Evolutionary conservation across 1,284 basidiomycete genomes (phyloP), one percentile per base, ranked within the genome.

Genomic region (Tausonia pullulans): DNA sequence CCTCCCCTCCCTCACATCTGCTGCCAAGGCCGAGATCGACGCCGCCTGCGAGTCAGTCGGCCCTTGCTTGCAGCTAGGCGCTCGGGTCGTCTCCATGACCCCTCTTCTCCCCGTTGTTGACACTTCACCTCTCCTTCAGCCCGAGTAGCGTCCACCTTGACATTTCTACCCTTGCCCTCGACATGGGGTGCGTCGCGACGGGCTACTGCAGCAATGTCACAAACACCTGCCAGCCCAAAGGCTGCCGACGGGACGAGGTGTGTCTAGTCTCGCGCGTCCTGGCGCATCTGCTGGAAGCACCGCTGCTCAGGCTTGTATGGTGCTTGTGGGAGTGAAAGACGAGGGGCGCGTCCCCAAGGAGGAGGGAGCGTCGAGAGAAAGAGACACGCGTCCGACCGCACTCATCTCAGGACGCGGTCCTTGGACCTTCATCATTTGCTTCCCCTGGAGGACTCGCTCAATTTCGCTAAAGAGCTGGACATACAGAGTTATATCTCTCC

Each of bases 161-260:
- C 73, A 74, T 79, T 13, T 84, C 84, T 68, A 88, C 87, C 11
- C 87, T 83, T 75, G 83, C 87, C 71, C 87, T 90, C 76, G 82
- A 81, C 74, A 82, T 81, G 68, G 87, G 91, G 71, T 91, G 89
- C 76, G 83, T 87, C 72, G 77, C 83, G 0, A 78, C 79, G 65
- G 85, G 81, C 11, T 91, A 81, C 77, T 91, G 87, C 76, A 79
- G 80, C 8, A 70, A 77, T 44, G 27, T 27, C 27, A 78, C 78
- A 65, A 78, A 79, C 53, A 81, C 79, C 13, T 94, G 90, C 74
- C 74, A 79, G 48, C 73, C 76, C 61, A 86, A 84, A 71, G 81
- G 83, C 6, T 94, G 89, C 75, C 80, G 90, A 68, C 82, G 75
- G 67, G 88, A 92, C 73, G 83, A 87, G 62, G 90, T 77, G 62